Base-by-base conservation (phyloP, 345 rosid genomes). In the Rhodamnia rubescens region DNA sequence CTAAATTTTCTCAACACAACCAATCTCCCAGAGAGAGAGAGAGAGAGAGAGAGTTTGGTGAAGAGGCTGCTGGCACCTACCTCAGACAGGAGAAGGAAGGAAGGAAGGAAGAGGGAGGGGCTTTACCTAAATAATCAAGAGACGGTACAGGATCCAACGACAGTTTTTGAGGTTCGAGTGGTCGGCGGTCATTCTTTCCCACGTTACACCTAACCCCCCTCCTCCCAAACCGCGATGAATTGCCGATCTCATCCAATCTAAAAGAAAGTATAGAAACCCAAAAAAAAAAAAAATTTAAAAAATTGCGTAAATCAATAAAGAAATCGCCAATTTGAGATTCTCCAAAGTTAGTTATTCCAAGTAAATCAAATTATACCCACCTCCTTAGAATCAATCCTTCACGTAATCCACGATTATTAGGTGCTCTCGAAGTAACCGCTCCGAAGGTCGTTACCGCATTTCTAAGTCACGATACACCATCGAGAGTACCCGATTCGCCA, bases 401-500 rank as follows among this genome's bases (percentile, higher is more conserved):
- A 0, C 12, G 8, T 32, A 7, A 61, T 29, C 7, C 11, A 4
- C 1, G 7, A 29, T 59, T 40, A 61, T 29, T 7, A 8, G 22
- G 21, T 29, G 42, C 22, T 18, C 40, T 0, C 40, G 0, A 14
- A 59, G 5, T 59, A 61, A 61, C 74, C 5, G 2, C 21, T 7
- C 11, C 0, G 11, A 20, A 15, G 21, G 0, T 61, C 15, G 12
- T 13, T n/a, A 59, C 1, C 16, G 1, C 8, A 8, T 5, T 13
- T 8, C 14, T 15, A 27, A 64, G 18, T 1, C 40, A 11, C 1
- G 36, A n/a, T 6, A 1, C 13, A 8, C 6, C 36, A 6, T 58
- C 1, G n/a, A n/a, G n/a, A n/a, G n/a, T n/a, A n/a, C n/a, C n/a
- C n/a, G n/a, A n/a, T n/a, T n/a, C n/a, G n/a, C n/a, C n/a, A n/a